Percentiles rank a stretch among this genome's conserved stretches.
phyloP scores from a whole-genome alignment of 805 yeast genomes.

The Saccharomycopsis fibuligera region DNA sequence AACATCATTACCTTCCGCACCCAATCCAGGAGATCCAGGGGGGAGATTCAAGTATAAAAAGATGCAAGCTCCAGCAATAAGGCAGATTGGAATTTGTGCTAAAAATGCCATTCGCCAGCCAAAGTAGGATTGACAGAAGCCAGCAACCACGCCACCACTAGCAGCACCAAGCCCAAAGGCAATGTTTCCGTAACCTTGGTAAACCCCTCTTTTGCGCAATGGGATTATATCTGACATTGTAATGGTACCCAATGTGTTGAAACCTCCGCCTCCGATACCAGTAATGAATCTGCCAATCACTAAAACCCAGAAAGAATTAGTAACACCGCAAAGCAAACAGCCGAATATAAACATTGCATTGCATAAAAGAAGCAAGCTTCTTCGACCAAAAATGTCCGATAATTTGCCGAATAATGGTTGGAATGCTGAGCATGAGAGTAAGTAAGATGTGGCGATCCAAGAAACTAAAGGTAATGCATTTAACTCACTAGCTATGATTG shows the following conservation, averaged over 20 bases:
- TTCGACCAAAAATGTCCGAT: conserved; percentile 58
- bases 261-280: conserved; percentile 91
- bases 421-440: conserved; percentile 64
- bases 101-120: conserved; percentile 68
- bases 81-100: conserved; percentile 46
- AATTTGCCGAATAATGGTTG: conserved; percentile 70
- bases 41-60: conserved; percentile 34
- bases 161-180: conserved; percentile 72
- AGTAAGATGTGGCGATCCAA: conserved; percentile 71
- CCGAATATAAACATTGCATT: conserved; percentile 40
- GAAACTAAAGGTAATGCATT: conserved; percentile 43
- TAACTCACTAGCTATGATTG: conserved; percentile 54
- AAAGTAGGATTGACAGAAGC: conserved; percentile 41
- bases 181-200: conserved; percentile 74
- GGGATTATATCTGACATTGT: conserved; percentile 73
- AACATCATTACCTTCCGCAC: conserved; percentile 37
- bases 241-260: conserved; percentile 68
- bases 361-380: conserved; percentile 36
- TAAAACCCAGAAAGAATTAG: conserved; percentile 31
- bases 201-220: conserved; percentile 66
- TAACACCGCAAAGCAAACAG: conserved; percentile 36
- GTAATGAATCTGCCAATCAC: conserved; percentile 61
- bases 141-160: conserved; percentile 58
- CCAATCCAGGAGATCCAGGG: conserved; percentile 49
- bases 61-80: conserved; percentile 35